Percentiles rank a stretch among this genome's conserved stretches.
Evolutionary conservation across 164 flowering plant genomes (phyloP).

Genomic region (Aristolochia fimbriata): DNA sequence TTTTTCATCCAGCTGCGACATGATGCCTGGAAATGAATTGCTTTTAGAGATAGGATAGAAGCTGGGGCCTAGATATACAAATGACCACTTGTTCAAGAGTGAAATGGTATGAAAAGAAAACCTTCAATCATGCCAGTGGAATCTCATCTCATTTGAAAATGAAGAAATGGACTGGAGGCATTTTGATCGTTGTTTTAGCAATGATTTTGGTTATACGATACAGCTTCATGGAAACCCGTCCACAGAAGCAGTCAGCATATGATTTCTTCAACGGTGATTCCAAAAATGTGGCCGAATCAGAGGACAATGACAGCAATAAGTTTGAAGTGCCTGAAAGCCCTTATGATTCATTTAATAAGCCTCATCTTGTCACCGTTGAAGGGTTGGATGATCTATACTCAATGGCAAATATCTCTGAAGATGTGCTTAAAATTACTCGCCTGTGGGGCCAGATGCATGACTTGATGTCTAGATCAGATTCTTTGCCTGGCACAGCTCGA

Average conservation of each 20-base stretch:
- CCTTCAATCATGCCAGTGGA: not conserved
- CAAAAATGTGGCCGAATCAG: constrained; percentile 6
- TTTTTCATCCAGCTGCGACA: not conserved
- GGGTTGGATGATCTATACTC: constrained; percentile 45
- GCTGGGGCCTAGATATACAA: not conserved
- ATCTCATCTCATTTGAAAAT: constrained; percentile 14
- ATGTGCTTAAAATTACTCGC: constrained; percentile 36
- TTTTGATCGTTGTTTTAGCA: constrained; percentile 40
- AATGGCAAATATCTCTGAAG: constrained; percentile 21
- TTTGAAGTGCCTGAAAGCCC: constrained; percentile 11
- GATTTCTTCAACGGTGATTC: constrained; percentile 40
- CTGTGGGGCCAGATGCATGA: constrained; percentile 54
- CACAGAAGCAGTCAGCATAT: constrained; percentile 42
- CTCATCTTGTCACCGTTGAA: constrained; percentile 30
- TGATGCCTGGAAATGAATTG: not conserved
- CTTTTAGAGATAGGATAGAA: not conserved
- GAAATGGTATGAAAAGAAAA: too few species aligned
- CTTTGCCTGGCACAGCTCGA: constrained; percentile 63
- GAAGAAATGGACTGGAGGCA: constrained; percentile 81
- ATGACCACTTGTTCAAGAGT: not conserved
- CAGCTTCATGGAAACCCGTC: constrained; percentile 25
- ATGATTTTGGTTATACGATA: constrained; percentile 48
- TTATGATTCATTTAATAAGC: constrained; percentile 14
- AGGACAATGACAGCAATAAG: constrained; percentile 1
- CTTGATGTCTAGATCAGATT: constrained; percentile 60